These are phyloP conservation scores for Simplicillium aogashimaense DNA, from an alignment of 2,329 filamentous ascomycete species.

Conservation along the genomic window DNA sequence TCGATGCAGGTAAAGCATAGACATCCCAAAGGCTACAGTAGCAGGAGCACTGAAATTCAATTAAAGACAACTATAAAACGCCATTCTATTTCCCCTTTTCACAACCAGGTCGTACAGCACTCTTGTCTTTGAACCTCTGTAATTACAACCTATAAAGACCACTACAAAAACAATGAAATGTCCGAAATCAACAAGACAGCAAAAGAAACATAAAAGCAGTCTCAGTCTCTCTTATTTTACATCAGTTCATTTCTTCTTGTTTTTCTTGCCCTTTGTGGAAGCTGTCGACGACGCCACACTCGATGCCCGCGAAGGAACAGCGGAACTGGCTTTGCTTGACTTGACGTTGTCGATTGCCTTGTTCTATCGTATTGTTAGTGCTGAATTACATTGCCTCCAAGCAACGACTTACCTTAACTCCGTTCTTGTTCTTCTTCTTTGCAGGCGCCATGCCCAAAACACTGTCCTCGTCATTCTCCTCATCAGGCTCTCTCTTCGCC, in stretches of 20 bases:
- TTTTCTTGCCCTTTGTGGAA: conserved; percentile 43
- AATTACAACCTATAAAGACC: too few relatives aligned
- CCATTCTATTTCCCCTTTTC: too few relatives aligned
- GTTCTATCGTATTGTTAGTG: conserved; percentile 48
- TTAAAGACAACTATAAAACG: too few relatives aligned
- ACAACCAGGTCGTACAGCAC: too few relatives aligned
- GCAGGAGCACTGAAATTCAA: too few relatives aligned
- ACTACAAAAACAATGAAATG: too few relatives aligned
- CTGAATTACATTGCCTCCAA: not conserved
- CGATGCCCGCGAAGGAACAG: conserved; percentile 71
- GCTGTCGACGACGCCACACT: conserved; percentile 76
- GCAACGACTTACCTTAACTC: conserved; percentile 61
- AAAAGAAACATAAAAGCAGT: too few relatives aligned
- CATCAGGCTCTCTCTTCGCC: conserved; percentile 65
- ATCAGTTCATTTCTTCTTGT: conserved; percentile 6
- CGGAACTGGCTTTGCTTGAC: conserved; percentile 66
- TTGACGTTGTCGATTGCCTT: conserved; percentile 89
- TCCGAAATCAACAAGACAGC: too few relatives aligned
- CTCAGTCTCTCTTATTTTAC: not conserved
- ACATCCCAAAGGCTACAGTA: too few relatives aligned
- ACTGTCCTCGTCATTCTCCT: conserved; percentile 77
- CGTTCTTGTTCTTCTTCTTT: conserved; percentile 90
- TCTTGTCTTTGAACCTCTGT: too few relatives aligned
- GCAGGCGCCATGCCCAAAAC: conserved; percentile 72
- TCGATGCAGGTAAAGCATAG: too few relatives aligned